A percentile compares a stretch with the other conserved stretches of the same genome.
Evolutionary conservation across 805 yeast species (phyloP).

Genomic region (Metschnikowia proteae): DNA sequence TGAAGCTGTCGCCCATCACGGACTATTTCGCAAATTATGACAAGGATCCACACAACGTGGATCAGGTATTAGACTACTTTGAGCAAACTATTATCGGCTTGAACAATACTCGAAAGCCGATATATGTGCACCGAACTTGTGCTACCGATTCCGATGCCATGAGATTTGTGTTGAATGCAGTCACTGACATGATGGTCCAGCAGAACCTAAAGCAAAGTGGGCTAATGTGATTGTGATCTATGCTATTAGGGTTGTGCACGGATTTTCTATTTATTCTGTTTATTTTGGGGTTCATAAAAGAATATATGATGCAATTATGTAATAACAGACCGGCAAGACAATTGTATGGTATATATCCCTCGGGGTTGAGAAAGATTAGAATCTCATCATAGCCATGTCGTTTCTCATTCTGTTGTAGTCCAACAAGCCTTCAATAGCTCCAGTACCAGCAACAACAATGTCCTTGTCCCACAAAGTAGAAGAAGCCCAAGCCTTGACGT

Average conservation of each 20-base stretch:
- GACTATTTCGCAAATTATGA: conserved; percentile 74
- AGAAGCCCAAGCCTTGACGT: conserved; percentile 71
- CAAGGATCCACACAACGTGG: conserved; percentile 59
- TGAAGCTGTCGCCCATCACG: conserved; percentile 60
- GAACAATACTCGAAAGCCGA: conserved; percentile 66
- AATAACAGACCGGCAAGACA: conserved; percentile 13
- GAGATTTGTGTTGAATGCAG: conserved; percentile 88
- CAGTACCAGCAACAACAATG: conserved; percentile 77
- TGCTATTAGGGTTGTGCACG: background rate
- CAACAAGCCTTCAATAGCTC: conserved; percentile 79
- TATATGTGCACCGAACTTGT: conserved; percentile 89
- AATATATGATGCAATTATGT: conserved; percentile 19
- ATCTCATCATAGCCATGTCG: conserved; percentile 86
- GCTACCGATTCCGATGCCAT: conserved; percentile 90
- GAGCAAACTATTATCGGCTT: conserved; percentile 61
- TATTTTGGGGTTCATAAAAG: conserved; percentile 11
- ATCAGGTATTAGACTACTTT: conserved; percentile 67
- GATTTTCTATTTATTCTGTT: conserved; percentile 6
- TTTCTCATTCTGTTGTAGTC: conserved; percentile 85
- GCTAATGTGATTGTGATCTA: conserved; percentile 40
- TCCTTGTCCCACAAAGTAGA: conserved; percentile 77
- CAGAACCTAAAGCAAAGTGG: conserved; percentile 79
- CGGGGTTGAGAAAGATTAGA: conserved; percentile 25
- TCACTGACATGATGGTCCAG: conserved; percentile 85
- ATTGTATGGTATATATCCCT: conserved; percentile 4